Percentiles rank a stretch among this genome's conserved stretches.
phyloP scores from a whole-genome alignment of 495 filamentous ascomycete species.

The Viridothelium virens region DNA sequence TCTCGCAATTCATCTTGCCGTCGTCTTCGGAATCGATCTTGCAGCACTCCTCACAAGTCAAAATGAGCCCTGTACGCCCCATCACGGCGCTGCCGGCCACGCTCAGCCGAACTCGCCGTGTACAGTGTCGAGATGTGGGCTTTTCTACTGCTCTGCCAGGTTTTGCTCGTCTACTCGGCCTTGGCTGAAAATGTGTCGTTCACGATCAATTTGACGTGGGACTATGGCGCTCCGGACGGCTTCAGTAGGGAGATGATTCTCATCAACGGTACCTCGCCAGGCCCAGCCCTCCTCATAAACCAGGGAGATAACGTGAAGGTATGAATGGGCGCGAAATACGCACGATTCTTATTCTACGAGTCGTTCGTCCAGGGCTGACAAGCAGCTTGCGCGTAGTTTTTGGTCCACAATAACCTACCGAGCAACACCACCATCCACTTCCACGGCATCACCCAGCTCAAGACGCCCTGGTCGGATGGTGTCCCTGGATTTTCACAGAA shows the following conservation, averaged over 20 bases:
- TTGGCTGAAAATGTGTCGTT: slow-evolving; percentile 4
- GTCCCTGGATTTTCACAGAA: slow-evolving; percentile 44
- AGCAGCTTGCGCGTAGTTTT: slow-evolving; percentile 41
- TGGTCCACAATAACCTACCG: slow-evolving; percentile 49
- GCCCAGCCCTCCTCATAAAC: slow-evolving; percentile 7
- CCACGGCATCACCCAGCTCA: slow-evolving; percentile 40
- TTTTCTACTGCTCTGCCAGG: slow-evolving; percentile 6
- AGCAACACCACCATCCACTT: slow-evolving; percentile 49
- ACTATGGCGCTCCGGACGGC: slow-evolving; percentile 7
- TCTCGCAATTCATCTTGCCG: slow-evolving; percentile 7
- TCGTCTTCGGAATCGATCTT: not conserved
- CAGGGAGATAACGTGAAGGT: slow-evolving; percentile 4
- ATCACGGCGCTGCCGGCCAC: not conserved
- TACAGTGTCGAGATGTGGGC: slow-evolving; percentile 9
- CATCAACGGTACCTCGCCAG: slow-evolving; percentile 8
- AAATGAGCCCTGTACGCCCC: slow-evolving; percentile 5
- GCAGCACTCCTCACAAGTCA: not conserved
- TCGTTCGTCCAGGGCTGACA: slow-evolving; percentile 50
- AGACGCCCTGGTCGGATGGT: slow-evolving; percentile 45
- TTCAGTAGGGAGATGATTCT: slow-evolving; percentile 9
- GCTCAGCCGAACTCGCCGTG: slow-evolving; percentile 8
- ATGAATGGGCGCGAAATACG: slow-evolving; percentile 1
- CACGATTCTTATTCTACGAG: not conserved
- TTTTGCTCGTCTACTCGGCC: slow-evolving; percentile 4
- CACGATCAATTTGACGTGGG: slow-evolving; percentile 5